Base-by-base conservation (phyloP, 2,329 filamentous ascomycete species). In the Exophiala alcalophila region DNA sequence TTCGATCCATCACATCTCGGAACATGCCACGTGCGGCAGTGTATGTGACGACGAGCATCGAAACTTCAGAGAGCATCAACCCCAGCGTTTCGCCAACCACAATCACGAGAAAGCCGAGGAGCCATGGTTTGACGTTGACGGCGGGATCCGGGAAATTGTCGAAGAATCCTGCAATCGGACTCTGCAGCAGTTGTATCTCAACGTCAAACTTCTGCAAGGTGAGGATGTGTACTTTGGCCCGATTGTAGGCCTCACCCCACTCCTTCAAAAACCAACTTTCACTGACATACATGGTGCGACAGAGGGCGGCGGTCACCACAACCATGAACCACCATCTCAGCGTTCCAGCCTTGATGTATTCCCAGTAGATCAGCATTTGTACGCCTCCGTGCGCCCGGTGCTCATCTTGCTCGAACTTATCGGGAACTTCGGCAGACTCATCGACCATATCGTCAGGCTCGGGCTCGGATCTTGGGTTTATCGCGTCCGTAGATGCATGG, bases 181-280 rank as follows among this genome's bases (percentile, higher is more conserved):
- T 57, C 41, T 54, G 15, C 40, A 59, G 41, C 8, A 38, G 20
- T 9, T 44, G 48, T 5, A 44, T 40, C 15, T 50, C 52, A 21
- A 43, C 46, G 11, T 43, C 34, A 6, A 51, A 47, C 4, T 38
- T 49, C 37, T 33, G 60, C 5, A 59, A 40, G 11, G 55, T 18
- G 2, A 60, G 35, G 10, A 53, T 51, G 26, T 59, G 57, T 24
- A 62, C 58, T 24, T 56, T 49, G 8, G 56, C 49, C 16, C 59
- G 50, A 24, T 71, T 67, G 61, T 90, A 91, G 5, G 80, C 80
- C 59, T 94, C 86, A 20, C 86, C 86, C 88, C 89, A 95, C 18
- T 83, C 76, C 60, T 95, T 94, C 40, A 95, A 72, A 30, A 92
- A 90, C 76, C 87, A 91, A 1, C 78, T 81, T 57, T 87, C 78